Evolutionary conservation across 129 eudicot genomes (phyloP).

Genomic region (Scalesia atractyloides): DNA sequence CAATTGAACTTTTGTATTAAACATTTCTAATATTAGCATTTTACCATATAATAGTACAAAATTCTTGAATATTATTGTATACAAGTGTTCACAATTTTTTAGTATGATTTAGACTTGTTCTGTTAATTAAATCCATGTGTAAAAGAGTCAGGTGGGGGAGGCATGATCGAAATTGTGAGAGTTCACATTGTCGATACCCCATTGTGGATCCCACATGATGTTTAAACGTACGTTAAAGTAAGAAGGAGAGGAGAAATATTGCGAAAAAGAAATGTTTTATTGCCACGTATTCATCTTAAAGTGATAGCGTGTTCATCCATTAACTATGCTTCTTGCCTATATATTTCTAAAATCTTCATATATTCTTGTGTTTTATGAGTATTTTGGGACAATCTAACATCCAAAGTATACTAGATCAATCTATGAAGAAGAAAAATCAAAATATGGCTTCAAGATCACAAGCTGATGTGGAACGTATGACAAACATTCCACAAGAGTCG

Average conservation of each 20-base stretch:
- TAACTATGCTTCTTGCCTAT: background rate
- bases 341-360: background rate
- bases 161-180: no score
- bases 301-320: background rate
- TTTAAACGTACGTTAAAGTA: no score
- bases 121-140: no score
- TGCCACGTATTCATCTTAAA: background rate
- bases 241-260: background rate
- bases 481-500: slow-evolving; percentile 5
- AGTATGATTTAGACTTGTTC: no score
- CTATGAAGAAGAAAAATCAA: background rate
- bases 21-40: no score
- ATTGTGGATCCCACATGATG: background rate
- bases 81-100: no score
- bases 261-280: background rate
- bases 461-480: background rate
- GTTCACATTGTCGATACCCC: slow-evolving; percentile 21
- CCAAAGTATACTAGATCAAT: background rate
- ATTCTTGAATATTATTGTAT: no score
- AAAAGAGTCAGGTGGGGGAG: no score
- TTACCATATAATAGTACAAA: no score
- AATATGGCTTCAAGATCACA: slow-evolving; percentile 20
- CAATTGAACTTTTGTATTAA: no score
- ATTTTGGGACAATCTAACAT: no score
- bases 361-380: background rate